Evolutionary conservation across 345 rosid genomes (phyloP), one percentile per base, ranked within the genome.

Genomic region (Ceriops zippeliana): DNA sequence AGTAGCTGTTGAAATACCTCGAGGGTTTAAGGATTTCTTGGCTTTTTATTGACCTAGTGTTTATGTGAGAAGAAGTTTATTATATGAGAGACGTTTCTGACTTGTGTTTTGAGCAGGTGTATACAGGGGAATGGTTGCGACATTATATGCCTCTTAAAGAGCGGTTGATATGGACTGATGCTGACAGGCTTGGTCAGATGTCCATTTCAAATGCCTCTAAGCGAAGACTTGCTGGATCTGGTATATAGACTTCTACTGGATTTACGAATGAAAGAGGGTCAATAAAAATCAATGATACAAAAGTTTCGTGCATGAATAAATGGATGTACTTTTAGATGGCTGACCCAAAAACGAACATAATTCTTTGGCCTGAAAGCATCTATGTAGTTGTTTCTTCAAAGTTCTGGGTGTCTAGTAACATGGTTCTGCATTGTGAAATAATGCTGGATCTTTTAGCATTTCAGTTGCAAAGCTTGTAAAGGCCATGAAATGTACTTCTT

Each of bases 41-140:
- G 19, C 49, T n/a, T 56, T 56, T 27, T 6, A 56, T 56, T 56
- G 11, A 56, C 28, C 59, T 9, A 24, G 28, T 8, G 30, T 27
- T 56, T 24, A 24, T 56, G 10, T 21, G 6, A 15, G 10, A 56
- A 56, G 16, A 11, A 21, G 59, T 13, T 56, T 56, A 2, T 42
- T 42, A 13, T 42, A 42, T 5, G 19, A 15, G 49, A 24, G 5
- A 54, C 27, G 2, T 58, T 31, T 46, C 26, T 72, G 64, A 42
- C n/a, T 42, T 7, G 21, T 13, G 26, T 56, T 3, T 38, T 51
- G 26, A 49, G 22, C 82, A 95, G 99, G 99, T 95, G 54, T 95
- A 90, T 70, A 87, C 85, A 0, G 99, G 99, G 49, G 91, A 69
- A 69, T 95, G 98, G 99, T 79, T 95, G 77, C 80, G 98, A 70